These are phyloP conservation scores for Cucumis melo DNA, from an alignment of 306 rosid genomes.

Conservation along the genomic window DNA sequence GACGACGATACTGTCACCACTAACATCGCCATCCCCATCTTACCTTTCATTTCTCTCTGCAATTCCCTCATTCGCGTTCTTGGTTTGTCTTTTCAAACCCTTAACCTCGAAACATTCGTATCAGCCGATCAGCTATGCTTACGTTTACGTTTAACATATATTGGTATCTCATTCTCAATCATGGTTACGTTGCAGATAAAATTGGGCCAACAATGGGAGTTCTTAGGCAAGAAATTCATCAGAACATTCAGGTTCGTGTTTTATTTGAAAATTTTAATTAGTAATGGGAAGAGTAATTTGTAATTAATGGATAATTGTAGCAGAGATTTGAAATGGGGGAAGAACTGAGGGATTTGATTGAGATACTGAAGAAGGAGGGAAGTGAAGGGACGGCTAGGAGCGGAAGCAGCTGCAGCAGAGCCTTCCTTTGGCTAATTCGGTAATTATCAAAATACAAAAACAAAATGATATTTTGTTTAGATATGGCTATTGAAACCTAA, in stretches of 20 bases:
- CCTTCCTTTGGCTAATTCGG: conserved; percentile 49
- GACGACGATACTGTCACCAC: neutral
- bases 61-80: conserved; percentile 42
- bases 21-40: conserved; percentile 25
- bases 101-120: too few species aligned
- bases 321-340: conserved; percentile 31
- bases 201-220: conserved; percentile 79
- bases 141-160: too few species aligned
- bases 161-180: neutral
- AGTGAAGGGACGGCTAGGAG: conserved; percentile 32
- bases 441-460: too few species aligned
- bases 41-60: conserved; percentile 54
- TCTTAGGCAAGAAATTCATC: conserved; percentile 52
- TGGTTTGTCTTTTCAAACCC: conserved; percentile 20
- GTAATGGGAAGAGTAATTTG: too few species aligned
- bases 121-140: too few species aligned
- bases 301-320: too few species aligned
- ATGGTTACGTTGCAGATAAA: conserved; percentile 45
- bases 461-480: too few species aligned
- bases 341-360: conserved; percentile 36
- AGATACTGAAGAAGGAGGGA: conserved; percentile 49
- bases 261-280: too few species aligned
- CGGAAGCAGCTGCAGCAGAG: conserved; percentile 37
- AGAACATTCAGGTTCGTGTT: conserved; percentile 39
- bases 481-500: too few species aligned